Percentiles rank a stretch among this genome's conserved stretches.
phyloP scores from a whole-genome alignment of 495 filamentous ascomycete species.

The Lentithecium fluviatile region DNA sequence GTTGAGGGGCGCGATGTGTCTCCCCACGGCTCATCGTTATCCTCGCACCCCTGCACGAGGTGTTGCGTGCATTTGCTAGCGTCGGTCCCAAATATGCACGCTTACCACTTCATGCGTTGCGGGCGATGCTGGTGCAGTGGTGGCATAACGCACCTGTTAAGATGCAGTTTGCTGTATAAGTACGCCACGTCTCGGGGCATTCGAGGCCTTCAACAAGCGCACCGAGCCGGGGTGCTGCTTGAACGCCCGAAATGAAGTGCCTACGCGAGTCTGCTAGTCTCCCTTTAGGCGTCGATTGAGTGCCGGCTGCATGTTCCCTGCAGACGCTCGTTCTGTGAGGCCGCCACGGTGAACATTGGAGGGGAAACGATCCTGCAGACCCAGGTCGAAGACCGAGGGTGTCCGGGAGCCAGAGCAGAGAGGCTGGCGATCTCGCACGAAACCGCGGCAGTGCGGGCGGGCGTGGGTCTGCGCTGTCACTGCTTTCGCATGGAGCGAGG shows the following conservation, averaged over 20 bases:
- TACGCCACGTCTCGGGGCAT: conserved; percentile 25
- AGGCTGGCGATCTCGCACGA: neutral
- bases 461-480: no score
- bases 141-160: conserved; percentile 25
- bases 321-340: neutral
- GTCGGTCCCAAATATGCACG: conserved; percentile 31
- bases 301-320: conserved; percentile 1
- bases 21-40: conserved; percentile 11
- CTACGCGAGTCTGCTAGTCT: conserved; percentile 14
- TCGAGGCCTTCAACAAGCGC: neutral
- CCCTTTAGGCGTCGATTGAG: conserved; percentile 7
- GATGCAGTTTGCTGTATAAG: neutral
- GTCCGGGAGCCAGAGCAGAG: conserved; percentile 8
- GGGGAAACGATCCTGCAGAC: neutral
- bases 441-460: no score
- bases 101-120: conserved; percentile 22
- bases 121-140: conserved; percentile 19
- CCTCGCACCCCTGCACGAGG: conserved; percentile 21
- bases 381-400: conserved; percentile 10
- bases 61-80: conserved; percentile 32
- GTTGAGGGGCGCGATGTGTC: conserved; percentile 12
- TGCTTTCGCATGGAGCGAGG: no score
- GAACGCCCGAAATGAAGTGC: conserved; percentile 5
- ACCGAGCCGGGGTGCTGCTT: no score
- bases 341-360: neutral